Conservation (phyloP, 345 rosid species). For the Salix arbutifolia region DNA sequence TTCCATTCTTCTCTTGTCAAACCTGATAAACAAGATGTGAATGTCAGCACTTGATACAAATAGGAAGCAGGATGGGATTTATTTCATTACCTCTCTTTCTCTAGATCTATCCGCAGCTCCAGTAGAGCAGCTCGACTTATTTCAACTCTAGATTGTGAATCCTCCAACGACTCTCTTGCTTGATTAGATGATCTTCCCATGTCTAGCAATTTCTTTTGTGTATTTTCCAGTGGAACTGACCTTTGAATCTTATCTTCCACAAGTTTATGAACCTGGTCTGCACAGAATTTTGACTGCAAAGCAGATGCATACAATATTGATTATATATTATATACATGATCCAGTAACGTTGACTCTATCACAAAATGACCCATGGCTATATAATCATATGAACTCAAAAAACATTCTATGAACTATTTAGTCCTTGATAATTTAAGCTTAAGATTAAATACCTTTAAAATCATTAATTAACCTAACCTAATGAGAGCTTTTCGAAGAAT, state of each 20-base stretch:
- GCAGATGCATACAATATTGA: conserved; percentile 11
- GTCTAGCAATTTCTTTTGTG: conserved; percentile 61
- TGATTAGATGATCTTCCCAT: conserved; percentile 53
- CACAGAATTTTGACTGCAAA: conserved; percentile 66
- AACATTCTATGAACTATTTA: not conserved
- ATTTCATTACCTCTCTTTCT: conserved; percentile 61
- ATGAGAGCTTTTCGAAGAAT: no score
- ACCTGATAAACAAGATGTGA: conserved; percentile 41
- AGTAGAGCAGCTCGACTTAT: conserved; percentile 43
- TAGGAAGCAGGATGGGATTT: not conserved
- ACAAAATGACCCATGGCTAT: not conserved
- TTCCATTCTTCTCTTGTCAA: conserved; percentile 65
- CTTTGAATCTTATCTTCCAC: conserved; percentile 59
- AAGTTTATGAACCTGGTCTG: conserved; percentile 69
- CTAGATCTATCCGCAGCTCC: conserved; percentile 60
- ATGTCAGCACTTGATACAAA: conserved; percentile 2
- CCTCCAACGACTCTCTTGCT: conserved; percentile 60
- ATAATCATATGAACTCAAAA: not conserved
- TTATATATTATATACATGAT: not conserved
- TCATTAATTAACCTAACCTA: not conserved
- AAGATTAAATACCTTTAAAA: not conserved
- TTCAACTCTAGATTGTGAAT: conserved; percentile 58
- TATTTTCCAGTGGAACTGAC: conserved; percentile 44
- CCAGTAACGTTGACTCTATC: not conserved
- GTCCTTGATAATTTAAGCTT: not conserved